Evolutionary conservation across 1,139 yeast species (phyloP).

Genomic region (Debaryomycetaceae sp.): DNA sequence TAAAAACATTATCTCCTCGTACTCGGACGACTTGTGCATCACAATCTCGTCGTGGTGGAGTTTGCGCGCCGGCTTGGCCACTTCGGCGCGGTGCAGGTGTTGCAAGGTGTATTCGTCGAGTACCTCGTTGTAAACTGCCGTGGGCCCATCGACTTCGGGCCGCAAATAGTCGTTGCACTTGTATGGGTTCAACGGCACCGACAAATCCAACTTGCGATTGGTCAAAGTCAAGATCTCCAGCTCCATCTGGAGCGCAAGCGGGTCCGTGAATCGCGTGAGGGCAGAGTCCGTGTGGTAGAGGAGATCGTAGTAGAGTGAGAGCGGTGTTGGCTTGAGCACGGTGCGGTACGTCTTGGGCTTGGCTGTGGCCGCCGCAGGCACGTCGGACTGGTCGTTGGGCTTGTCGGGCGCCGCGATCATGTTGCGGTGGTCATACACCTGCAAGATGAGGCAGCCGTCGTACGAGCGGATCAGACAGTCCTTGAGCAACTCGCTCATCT

Average conservation of each 20-base stretch:
- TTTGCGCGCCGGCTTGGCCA: constrained; percentile 39
- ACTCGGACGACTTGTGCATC: constrained; percentile 75
- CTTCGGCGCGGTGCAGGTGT: constrained; percentile 44
- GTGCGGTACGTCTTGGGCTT: constrained; percentile 72
- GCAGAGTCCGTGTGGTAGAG: constrained; percentile 77
- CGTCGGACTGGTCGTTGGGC: neutral
- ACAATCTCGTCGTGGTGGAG: constrained; percentile 44
- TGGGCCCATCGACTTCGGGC: constrained; percentile 47
- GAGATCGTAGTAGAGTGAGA: constrained; percentile 80
- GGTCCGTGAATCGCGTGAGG: constrained; percentile 74
- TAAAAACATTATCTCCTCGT: constrained; percentile 80
- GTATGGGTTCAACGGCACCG: constrained; percentile 70
- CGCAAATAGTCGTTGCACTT: constrained; percentile 39
- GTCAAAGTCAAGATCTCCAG: constrained; percentile 77
- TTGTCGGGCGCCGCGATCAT: constrained; percentile 1
- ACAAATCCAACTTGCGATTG: constrained; percentile 68
- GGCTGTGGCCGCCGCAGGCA: constrained; percentile 9
- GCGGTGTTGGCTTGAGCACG: constrained; percentile 71
- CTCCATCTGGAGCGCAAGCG: constrained; percentile 72
- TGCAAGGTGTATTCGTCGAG: constrained; percentile 27
- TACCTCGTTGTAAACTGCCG: constrained; percentile 36
- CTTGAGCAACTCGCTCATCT: constrained; percentile 80
- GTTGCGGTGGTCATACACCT: constrained; percentile 68
- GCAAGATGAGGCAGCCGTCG: constrained; percentile 85
- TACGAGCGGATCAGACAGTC: constrained; percentile 81